phyloP scores from a whole-genome alignment of 257 asterid genomes.

The Nicotiana sylvestris region DNA sequence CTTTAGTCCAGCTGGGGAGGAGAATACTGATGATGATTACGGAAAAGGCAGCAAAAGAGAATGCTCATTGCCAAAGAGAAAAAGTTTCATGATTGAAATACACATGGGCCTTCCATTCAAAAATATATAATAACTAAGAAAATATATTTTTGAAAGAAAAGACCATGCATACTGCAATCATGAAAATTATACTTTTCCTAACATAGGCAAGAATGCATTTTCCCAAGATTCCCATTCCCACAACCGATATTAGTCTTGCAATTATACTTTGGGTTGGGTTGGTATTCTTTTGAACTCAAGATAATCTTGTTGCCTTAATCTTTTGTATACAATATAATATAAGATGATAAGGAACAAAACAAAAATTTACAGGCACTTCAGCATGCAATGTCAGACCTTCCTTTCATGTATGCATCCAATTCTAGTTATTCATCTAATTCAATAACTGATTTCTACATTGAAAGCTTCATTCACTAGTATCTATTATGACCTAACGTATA shows the following conservation, averaged over 20 bases:
- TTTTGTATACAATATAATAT: background rate
- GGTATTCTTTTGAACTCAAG: background rate
- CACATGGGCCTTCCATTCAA: conserved; percentile 29
- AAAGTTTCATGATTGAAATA: background rate
- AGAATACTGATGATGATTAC: background rate
- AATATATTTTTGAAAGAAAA: conserved; percentile 21
- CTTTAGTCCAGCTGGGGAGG: background rate
- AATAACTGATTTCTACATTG: background rate
- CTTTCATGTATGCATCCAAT: background rate
- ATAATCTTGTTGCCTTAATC: background rate
- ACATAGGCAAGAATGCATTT: conserved; percentile 6
- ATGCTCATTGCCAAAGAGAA: conserved; percentile 2
- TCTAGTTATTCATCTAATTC: background rate
- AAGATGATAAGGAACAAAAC: background rate
- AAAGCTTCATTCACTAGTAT: background rate
- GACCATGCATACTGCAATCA: conserved; percentile 8
- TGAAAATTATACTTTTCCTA: conserved; percentile 8
- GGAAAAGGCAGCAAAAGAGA: background rate
- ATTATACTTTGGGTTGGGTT: background rate
- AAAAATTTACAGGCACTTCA: background rate
- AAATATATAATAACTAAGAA: conserved; percentile 4
- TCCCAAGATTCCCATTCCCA: conserved; percentile 1
- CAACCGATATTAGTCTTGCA: background rate
- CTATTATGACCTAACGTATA: background rate
- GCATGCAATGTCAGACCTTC: background rate